Percentiles rank a stretch among this genome's conserved stretches.
phyloP scores from a whole-genome alignment of 441 rosid species.

The Hypseocharis bilobata region DNA sequence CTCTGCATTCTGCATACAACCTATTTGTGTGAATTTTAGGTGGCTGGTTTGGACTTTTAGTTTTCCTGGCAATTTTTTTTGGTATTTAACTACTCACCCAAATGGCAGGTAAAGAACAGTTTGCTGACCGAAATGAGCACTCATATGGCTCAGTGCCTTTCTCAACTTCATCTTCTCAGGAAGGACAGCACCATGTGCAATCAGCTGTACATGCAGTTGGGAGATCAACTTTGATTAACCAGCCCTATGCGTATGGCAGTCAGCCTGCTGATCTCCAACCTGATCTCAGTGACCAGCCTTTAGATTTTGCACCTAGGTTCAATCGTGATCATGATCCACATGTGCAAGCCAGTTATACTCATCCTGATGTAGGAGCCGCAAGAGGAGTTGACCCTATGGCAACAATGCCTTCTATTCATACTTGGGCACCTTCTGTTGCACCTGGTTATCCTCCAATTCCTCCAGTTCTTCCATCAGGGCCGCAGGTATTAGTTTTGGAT shows the following conservation, averaged over 20 bases:
- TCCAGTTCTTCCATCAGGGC: constrained; percentile 41
- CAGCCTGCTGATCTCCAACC: constrained; percentile 40
- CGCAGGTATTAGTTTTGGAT: constrained; percentile 44
- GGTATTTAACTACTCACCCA: constrained; percentile 24
- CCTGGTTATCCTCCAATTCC: constrained; percentile 57
- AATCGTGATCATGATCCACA: constrained; percentile 39
- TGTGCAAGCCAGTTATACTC: constrained; percentile 41
- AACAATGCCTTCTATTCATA: constrained; percentile 31
- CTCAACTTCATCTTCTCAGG: constrained; percentile 39
- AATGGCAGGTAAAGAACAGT: constrained; percentile 42
- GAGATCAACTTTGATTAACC: constrained; percentile 37
- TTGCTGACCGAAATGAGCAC: constrained; percentile 30
- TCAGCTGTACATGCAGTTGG: constrained; percentile 34
- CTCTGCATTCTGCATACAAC: background rate
- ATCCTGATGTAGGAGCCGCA: constrained; percentile 34
- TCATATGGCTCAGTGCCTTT: constrained; percentile 28
- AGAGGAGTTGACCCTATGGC: constrained; percentile 33
- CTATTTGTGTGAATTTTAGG: constrained; percentile 7
- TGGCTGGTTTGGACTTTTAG: constrained; percentile 11
- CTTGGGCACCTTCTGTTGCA: constrained; percentile 57
- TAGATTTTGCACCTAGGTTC: constrained; percentile 57
- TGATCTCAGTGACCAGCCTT: constrained; percentile 57
- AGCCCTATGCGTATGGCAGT: constrained; percentile 48
- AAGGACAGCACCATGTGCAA: constrained; percentile 37
- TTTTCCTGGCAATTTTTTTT: constrained; percentile 3